A percentile compares a stretch with the other conserved stretches of the same genome.
Conservation (phyloP, 225 moss, liverwort and hornwort genomes). For the Pleurozium schreberi region DNA sequence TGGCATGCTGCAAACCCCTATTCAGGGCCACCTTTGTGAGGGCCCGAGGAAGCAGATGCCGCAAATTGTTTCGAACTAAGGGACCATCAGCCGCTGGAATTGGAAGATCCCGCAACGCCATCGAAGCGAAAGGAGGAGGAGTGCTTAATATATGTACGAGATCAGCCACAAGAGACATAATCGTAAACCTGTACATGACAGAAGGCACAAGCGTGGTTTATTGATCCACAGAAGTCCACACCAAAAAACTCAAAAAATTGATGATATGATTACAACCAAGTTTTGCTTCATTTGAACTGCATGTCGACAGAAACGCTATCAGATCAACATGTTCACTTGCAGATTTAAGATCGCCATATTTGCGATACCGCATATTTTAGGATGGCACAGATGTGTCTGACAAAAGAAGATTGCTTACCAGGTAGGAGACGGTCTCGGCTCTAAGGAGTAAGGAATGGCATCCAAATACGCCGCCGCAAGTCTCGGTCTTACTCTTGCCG, state of each 20-base stretch:
- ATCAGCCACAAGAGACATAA: slow-evolving; percentile 68
- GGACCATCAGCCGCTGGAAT: slow-evolving; percentile 47
- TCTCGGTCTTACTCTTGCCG: slow-evolving; percentile 58
- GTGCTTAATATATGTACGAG: slow-evolving; percentile 59
- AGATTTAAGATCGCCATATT: not conserved
- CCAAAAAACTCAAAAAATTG: not conserved
- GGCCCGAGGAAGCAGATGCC: slow-evolving; percentile 63
- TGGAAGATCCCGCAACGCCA: slow-evolving; percentile 36
- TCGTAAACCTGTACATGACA: slow-evolving; percentile 68
- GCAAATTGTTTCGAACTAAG: slow-evolving; percentile 46
- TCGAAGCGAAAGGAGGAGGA: slow-evolving; percentile 56
- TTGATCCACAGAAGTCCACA: not conserved
- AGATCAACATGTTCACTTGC: not conserved
- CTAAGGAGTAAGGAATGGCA: slow-evolving; percentile 78
- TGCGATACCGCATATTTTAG: not conserved
- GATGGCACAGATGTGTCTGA: not conserved
- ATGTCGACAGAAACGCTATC: not conserved
- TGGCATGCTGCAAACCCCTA: slow-evolving; percentile 82
- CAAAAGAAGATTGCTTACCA: slow-evolving; percentile 52
- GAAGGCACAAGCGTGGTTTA: slow-evolving; percentile 1
- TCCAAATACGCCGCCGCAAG: slow-evolving; percentile 83
- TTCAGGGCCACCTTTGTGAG: slow-evolving; percentile 69
- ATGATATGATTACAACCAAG: not conserved
- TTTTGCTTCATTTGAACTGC: not conserved
- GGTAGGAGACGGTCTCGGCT: slow-evolving; percentile 83